Evolutionary conservation across 495 filamentous ascomycete genomes (phyloP).

Genomic region (Cercophora samala): DNA sequence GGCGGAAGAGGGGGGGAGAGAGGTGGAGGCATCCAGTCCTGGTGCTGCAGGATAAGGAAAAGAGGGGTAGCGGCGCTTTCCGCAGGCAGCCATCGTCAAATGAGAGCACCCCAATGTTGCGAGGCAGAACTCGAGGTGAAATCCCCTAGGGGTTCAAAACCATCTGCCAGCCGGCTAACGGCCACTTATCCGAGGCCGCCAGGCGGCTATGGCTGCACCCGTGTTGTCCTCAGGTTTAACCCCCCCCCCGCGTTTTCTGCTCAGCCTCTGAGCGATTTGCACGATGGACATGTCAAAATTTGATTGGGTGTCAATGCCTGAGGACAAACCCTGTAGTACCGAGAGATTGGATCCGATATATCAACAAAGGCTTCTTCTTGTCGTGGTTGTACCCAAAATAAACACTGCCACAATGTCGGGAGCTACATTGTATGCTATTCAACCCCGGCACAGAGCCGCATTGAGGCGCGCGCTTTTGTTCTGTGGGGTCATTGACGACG

Average conservation of each 20-base stretch:
- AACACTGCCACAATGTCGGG: neutral
- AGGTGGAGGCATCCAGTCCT: constrained; percentile 10
- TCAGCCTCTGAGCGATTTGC: constrained; percentile 7
- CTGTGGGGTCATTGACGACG: neutral
- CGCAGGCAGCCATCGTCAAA: constrained; percentile 20
- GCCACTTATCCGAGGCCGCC: constrained; percentile 23
- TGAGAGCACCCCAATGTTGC: constrained; percentile 13
- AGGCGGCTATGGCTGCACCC: constrained; percentile 24
- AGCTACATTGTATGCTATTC: neutral
- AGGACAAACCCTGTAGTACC: neutral
- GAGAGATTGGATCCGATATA: constrained; percentile 7
- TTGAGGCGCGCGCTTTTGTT: constrained; percentile 3
- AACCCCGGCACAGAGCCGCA: neutral
- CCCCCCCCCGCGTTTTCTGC: constrained; percentile 11
- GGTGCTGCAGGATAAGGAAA: constrained; percentile 9
- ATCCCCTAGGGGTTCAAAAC: constrained; percentile 2
- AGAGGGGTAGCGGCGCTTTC: constrained; percentile 15
- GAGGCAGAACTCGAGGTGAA: constrained; percentile 25
- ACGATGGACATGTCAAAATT: neutral
- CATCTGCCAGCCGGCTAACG: constrained; percentile 19
- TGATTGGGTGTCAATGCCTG: neutral
- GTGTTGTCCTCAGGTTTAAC: constrained; percentile 6
- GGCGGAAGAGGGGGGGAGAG: neutral
- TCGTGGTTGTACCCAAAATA: neutral
- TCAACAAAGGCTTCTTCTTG: neutral